Evolutionary conservation across 345 rosid species (phyloP), one percentile per base, ranked within the genome.

Genomic region (Ceriops tagal): DNA sequence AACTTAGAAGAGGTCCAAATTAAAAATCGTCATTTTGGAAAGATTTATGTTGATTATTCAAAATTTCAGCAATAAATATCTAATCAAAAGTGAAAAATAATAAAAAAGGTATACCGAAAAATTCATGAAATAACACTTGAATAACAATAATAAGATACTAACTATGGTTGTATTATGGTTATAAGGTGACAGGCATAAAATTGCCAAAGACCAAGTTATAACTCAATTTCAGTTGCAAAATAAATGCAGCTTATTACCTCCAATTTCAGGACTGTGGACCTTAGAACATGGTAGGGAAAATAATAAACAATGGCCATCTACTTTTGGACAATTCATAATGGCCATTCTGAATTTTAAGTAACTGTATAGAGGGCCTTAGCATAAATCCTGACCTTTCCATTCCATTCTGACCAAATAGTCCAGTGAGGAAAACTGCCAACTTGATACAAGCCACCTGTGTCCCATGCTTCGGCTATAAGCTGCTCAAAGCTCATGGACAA

Each of bases 391-490:
- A 93, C 98, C 97, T 93, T 93, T 66, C 98, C 98, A 75, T 93
- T 93, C 98, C 97, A 93, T 71, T 93, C 98, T 19, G 96, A 93
- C 98, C 98, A 91, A 66, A 89, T 83, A 66, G 90, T 84, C 98
- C 98, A 91, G 78, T 91, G 96, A 65, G 98, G 97, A 87, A 91
- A 93, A 58, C 47, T 76, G 76, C 98, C 98, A 82, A 93, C 97
- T 88, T 91, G 98, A 76, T 93, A 93, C 51, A 93, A 85, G 67
- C 98, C 97, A 78, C 98, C 98, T 16, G 96, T 69, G 70, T 91
- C 97, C 98, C 98, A 93, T 72, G 98, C 96, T 86, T 93, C 97
- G 67, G 97, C 98, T 72, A 93, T 85, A 69, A 93, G 90, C 98
- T 93, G 78, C 72, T 78, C 49, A 66, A 71, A 83, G 69, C 10